Evolutionary conservation across 805 yeast species (phyloP), one percentile per base, ranked within the genome.

Genomic region (Ogataea zsoltii): DNA sequence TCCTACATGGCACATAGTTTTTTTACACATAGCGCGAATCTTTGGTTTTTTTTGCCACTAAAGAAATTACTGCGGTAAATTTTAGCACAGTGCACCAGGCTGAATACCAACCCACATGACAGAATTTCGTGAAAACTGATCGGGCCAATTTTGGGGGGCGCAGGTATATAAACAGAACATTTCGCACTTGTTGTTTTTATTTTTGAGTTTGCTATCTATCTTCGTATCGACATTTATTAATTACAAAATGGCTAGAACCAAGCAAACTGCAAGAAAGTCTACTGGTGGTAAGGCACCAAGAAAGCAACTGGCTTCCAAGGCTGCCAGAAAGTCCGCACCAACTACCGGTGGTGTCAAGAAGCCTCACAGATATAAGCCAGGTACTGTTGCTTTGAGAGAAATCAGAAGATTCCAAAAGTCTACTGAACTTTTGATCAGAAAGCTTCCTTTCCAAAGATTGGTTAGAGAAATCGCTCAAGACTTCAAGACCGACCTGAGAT

Each of bases 271-370:
- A 65, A 87, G 95, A 87, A 87, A 87, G 73, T 86, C 94, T 56
- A 87, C 95, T 62, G 95, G 95, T 83, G 95, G 95, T 82, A 87
- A 87, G 73, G 95, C 95, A 42, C 95, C 95, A 82, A 86, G 95
- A 86, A 87, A 86, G 74, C 95, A 86, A 72, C 77, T 86, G 65
- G 95, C 95, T 55, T 86, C 95, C 50, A 86, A 86, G 77, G 95
- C 94, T 62, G 95, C 95, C 55, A 86, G 95, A 85, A 86, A 86
- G 69, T 86, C 94, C 33, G 95, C 95, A 42, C 95, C 95, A 82
- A 78, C 88, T 44, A 79, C 90, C 52, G 94, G 94, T 69, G 95
- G 95, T 84, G 94, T 87, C 63, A 86, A 86, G 83, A 86, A 86
- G 73, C 94, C 94, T 55, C 95, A 87, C 83, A 87, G 96, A 85